Conservation (phyloP, 768 basidiomycete genomes). For the Gelatoporia subvermispora region DNA sequence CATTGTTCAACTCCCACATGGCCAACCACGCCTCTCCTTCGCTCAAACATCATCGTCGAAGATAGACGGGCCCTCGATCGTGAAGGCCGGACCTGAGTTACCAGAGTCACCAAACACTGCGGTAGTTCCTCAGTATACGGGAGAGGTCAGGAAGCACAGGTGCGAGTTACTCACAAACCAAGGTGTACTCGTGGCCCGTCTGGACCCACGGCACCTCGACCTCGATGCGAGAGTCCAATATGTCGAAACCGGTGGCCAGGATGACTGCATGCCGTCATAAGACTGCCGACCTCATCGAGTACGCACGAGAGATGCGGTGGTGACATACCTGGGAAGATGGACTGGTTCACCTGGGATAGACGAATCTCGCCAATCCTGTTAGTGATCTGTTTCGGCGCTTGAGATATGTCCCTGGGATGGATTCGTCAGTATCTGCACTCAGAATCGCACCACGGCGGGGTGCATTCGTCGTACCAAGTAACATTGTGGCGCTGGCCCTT, state of each 20-base stretch:
- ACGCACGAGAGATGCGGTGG: too few species aligned
- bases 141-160: neutral
- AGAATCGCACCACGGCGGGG: too few species aligned
- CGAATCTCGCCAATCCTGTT: conserved; percentile 20
- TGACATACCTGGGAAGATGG: conserved; percentile 24
- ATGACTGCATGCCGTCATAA: conserved; percentile 17
- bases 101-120: conserved; percentile 47
- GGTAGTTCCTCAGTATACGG: neutral
- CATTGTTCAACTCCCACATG: too few species aligned
- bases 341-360: conserved; percentile 12
- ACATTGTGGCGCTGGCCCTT: conserved; percentile 16
- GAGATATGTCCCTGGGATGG: conserved; percentile 22
- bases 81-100: conserved; percentile 35
- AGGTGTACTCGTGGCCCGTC: conserved; percentile 25
- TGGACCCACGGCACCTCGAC: conserved; percentile 34
- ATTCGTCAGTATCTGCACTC: neutral
- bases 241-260: conserved; percentile 30
- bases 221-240: conserved; percentile 29
- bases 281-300: neutral
- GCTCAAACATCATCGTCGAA: neutral
- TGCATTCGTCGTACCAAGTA: conserved; percentile 13
- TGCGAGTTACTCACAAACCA: conserved; percentile 33
- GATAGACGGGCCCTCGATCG: conserved; percentile 17
- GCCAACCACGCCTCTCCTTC: too few species aligned
- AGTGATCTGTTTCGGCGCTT: conserved; percentile 35